These are phyloP conservation scores for Hyaloperonospora brassicae DNA, from an alignment of 352 stramenopile species.

Conservation along the genomic window DNA sequence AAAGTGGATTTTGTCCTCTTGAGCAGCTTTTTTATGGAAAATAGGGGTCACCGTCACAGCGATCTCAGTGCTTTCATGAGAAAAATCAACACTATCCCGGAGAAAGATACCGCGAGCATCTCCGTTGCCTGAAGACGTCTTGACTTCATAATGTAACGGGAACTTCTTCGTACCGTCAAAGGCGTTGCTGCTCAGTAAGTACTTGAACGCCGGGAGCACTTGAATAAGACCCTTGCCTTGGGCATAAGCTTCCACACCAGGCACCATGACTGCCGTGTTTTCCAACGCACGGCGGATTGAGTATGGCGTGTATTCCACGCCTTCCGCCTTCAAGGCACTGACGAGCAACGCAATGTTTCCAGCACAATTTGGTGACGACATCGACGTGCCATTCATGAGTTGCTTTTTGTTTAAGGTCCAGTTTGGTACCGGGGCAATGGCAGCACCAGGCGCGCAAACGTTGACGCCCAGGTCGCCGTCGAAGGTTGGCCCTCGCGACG, in stretches of 20 bases:
- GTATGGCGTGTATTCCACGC: slow-evolving; percentile 78
- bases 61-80: slow-evolving; percentile 66
- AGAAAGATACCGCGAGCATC: slow-evolving; percentile 77
- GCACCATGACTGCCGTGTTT: slow-evolving; percentile 64
- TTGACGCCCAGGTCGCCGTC: slow-evolving; percentile 89
- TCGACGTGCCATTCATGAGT: slow-evolving; percentile 96
- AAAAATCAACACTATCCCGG: slow-evolving; percentile 71
- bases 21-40: slow-evolving; percentile 79
- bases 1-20: slow-evolving; percentile 83
- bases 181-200: slow-evolving; percentile 34
- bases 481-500: slow-evolving; percentile 85
- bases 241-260: slow-evolving; percentile 60
- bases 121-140: slow-evolving; percentile 32
- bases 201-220: slow-evolving; percentile 70
- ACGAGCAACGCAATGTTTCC: slow-evolving; percentile 91
- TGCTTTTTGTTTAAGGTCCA: slow-evolving; percentile 94
- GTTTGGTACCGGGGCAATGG: slow-evolving; percentile 91
- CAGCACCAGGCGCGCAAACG: slow-evolving; percentile 90
- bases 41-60: slow-evolving; percentile 80
- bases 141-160: slow-evolving; percentile 46
- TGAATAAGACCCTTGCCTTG: slow-evolving; percentile 81
- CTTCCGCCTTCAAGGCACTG: slow-evolving; percentile 78
- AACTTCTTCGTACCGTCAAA: slow-evolving; percentile 64
- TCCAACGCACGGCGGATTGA: slow-evolving; percentile 85
- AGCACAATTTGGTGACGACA: slow-evolving; percentile 91